A percentile compares a stretch with the other conserved stretches of the same genome.
Conservation (phyloP, 257 asterid genomes). For the Petrea volubilis region DNA sequence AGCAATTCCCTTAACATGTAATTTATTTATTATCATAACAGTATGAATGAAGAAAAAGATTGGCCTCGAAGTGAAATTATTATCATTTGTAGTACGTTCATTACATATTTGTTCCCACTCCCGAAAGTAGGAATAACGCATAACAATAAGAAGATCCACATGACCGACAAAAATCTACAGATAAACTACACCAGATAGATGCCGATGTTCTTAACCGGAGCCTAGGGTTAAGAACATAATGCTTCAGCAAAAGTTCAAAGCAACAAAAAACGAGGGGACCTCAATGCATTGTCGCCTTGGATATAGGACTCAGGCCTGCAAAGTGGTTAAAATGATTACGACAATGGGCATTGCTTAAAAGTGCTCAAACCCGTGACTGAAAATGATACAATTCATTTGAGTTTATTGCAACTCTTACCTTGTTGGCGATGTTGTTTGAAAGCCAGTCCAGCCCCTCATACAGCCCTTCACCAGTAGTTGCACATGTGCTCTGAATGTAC, state of each 20-base stretch:
- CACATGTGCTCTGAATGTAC: slow-evolving; percentile 55
- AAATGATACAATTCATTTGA: not conserved
- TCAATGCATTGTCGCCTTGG: slow-evolving; percentile 5
- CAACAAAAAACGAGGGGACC: slow-evolving; percentile 17
- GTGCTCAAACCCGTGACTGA: not conserved
- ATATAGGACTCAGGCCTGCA: slow-evolving; percentile 30
- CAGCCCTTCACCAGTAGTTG: slow-evolving; percentile 51
- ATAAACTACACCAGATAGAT: slow-evolving; percentile 21
- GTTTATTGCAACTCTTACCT: slow-evolving; percentile 27
- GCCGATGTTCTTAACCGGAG: not conserved
- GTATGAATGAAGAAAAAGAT: not conserved
- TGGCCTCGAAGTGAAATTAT: slow-evolving; percentile 10
- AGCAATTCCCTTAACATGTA: not conserved
- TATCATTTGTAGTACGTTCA: not conserved
- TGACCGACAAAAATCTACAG: slow-evolving; percentile 19
- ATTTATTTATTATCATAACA: not conserved
- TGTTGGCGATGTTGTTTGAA: slow-evolving; percentile 49
- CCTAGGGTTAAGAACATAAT: not conserved
- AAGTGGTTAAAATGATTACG: not conserved
- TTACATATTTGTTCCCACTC: slow-evolving; percentile 3
- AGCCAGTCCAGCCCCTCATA: slow-evolving; percentile 55
- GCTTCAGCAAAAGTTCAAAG: slow-evolving; percentile 11
- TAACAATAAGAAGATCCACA: slow-evolving; percentile 14
- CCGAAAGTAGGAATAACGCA: not conserved
- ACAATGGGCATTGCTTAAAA: not conserved